A percentile compares a stretch with the other conserved stretches of the same genome.
Conservation (phyloP, 495 filamentous ascomycete species). For the Aspergillus bertholletiae region DNA sequence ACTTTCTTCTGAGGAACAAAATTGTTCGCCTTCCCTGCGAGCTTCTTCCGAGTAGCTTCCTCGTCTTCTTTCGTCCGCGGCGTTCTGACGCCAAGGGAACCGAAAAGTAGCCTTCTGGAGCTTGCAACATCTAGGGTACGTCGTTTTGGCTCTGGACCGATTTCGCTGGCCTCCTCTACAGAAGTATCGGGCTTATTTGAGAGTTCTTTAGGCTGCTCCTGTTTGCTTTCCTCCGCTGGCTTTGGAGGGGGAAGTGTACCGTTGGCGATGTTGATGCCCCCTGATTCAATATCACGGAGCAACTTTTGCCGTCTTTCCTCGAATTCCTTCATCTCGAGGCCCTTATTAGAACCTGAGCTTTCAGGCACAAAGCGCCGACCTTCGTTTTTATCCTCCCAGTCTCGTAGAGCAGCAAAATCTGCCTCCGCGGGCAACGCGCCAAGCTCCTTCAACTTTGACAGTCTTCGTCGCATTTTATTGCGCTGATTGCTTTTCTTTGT, state of each 20-base stretch:
- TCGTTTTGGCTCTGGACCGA: constrained; percentile 24
- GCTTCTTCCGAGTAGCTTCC: constrained; percentile 54
- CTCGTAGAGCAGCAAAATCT: constrained; percentile 42
- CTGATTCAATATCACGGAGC: constrained; percentile 46
- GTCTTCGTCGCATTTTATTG: constrained; percentile 41
- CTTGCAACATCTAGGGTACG: constrained; percentile 61
- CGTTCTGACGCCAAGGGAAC: constrained; percentile 64
- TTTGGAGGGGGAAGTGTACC: constrained; percentile 28
- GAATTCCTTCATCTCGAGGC: constrained; percentile 35
- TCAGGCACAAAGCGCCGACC: constrained; percentile 24
- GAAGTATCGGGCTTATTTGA: constrained; percentile 17
- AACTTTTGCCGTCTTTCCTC: constrained; percentile 50
- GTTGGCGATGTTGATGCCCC: constrained; percentile 49
- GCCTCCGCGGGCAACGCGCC: constrained; percentile 47
- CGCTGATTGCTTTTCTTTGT: constrained; percentile 57
- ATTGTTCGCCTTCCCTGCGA: constrained; percentile 37
- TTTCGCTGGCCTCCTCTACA: constrained; percentile 15
- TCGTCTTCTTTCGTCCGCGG: constrained; percentile 68
- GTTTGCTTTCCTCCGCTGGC: constrained; percentile 1
- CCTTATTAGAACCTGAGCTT: constrained; percentile 15
- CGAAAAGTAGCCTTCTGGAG: constrained; percentile 65
- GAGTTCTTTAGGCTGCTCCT: not conserved
- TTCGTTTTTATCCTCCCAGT: constrained; percentile 30
- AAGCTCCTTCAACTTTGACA: constrained; percentile 47
- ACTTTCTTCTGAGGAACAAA: constrained; percentile 17